Conservation (phyloP, 208 protist species). For the Leishmania arabica region DNA sequence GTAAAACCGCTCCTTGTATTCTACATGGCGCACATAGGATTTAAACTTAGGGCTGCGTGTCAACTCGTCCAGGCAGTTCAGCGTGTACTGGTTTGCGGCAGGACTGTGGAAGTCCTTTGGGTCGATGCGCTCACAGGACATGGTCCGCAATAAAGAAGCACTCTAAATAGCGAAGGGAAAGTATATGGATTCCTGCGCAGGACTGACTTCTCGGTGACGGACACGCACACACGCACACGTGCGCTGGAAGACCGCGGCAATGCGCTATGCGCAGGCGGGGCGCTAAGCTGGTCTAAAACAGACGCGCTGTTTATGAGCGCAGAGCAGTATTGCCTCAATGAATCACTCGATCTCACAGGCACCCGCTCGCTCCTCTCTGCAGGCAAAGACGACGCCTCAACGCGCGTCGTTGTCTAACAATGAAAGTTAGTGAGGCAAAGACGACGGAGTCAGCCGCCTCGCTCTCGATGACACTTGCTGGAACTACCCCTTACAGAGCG, state of each 20-base stretch:
- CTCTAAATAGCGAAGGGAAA: background rate
- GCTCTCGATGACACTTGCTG: background rate
- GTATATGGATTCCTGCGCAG: background rate
- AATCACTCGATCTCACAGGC: background rate
- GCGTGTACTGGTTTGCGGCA: slow-evolving; percentile 61
- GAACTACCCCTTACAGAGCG: background rate
- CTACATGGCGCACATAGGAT: slow-evolving; percentile 56
- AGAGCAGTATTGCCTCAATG: background rate
- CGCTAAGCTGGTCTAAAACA: background rate
- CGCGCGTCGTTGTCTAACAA: background rate
- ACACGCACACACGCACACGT: background rate
- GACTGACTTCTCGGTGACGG: background rate
- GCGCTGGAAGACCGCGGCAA: background rate
- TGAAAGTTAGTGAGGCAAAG: slow-evolving; percentile 1
- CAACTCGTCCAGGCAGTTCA: slow-evolving; percentile 55
- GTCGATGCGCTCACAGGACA: slow-evolving; percentile 59
- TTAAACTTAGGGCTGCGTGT: slow-evolving; percentile 49
- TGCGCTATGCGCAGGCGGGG: background rate
- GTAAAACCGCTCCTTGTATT: slow-evolving; percentile 68
- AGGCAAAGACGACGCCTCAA: background rate
- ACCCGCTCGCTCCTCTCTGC: background rate
- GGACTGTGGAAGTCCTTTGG: slow-evolving; percentile 61
- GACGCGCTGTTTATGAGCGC: too few relatives aligned
- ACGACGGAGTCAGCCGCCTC: background rate
- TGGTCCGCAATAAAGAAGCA: background rate